These are phyloP conservation scores for Nemania sp. DNA, from an alignment of 2,329 filamentous ascomycete species.

Conservation along the genomic window DNA sequence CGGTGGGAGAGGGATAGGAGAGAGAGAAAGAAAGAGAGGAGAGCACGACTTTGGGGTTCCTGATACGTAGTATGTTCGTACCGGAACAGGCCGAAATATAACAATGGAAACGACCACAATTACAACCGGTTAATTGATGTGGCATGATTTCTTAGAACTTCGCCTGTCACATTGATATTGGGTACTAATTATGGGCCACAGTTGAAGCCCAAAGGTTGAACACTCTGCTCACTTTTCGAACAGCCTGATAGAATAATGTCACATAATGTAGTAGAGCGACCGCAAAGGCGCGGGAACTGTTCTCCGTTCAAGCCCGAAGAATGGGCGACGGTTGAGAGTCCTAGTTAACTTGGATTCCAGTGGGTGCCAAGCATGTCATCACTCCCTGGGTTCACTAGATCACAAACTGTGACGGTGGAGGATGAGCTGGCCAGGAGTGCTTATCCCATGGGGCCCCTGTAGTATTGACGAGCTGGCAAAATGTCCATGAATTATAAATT, in stretches of 20 bases:
- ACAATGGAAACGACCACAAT: too few species aligned
- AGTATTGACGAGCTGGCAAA: too few species aligned
- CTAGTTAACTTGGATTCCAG: neutral
- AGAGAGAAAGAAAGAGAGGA: too few species aligned
- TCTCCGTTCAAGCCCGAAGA: neutral
- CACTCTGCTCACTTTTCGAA: neutral
- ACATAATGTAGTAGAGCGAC: neutral
- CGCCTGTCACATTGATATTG: neutral
- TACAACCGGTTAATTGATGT: too few species aligned
- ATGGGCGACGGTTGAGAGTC: too few species aligned
- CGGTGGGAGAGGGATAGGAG: too few species aligned
- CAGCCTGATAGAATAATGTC: neutral
- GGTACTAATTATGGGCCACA: neutral
- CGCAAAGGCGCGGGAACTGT: neutral
- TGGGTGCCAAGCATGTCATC: neutral
- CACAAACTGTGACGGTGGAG: neutral
- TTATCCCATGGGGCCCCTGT: too few species aligned
- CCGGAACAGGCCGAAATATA: too few species aligned
- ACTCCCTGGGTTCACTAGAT: neutral
- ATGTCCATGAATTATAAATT: too few species aligned
- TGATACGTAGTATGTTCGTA: too few species aligned
- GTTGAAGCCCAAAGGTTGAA: neutral
- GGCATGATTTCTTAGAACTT: too few species aligned
- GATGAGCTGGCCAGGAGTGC: neutral
- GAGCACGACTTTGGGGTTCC: too few species aligned